Evolutionary conservation across 306 rosid genomes (phyloP), one percentile per base, ranked within the genome.

Genomic region (Vigna trinervia): DNA sequence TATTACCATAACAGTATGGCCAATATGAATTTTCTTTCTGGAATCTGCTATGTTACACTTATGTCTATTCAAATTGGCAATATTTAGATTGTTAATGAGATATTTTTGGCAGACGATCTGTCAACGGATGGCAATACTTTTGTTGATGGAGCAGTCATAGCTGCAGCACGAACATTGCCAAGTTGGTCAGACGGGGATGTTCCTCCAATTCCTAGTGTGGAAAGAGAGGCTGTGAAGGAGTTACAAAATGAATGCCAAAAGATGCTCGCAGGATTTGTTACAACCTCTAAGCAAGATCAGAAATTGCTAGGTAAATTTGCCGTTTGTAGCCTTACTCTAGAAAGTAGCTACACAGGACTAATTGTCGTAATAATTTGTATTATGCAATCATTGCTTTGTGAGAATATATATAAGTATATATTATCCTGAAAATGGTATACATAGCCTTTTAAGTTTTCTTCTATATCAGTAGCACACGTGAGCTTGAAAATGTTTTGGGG

Each of bases 111-210:
- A 94, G 98, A 79, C 66, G 65, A 66, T 60, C 83, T 94, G 56
- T 84, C 95, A 12, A 80, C 73, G 1, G 36, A 50, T 1, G 86
- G 91, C 38, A 93, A 92, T 80, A 88, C 88, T 43, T 92, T 92
- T 80, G 91, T 94, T 17, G 96, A 94, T 5, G 96, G 98, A 80
- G 95, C 97, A 10, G 89, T 94, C 79, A 82, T 94, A 59, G 98
- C 95, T 41, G 94, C 96, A 2, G 96, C 93, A 73, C 88, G 98
- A 87, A 84, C 96, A 23, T 70, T 92, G 85, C 96, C 98, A 34
- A 84, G 91, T 15, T 94, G 98, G 98, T 92, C 97, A 52, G 93
- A 87, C 36, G 84, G 95, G 78, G 93, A 92, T 66, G 69, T 92
- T 75, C 97, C 98, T 66, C 93, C 93, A 51, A 78, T 88, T 74